Evolutionary conservation across 2,329 filamentous ascomycete genomes (phyloP), one percentile per base, ranked within the genome.

Genomic region (Scedosporium apiospermum): DNA sequence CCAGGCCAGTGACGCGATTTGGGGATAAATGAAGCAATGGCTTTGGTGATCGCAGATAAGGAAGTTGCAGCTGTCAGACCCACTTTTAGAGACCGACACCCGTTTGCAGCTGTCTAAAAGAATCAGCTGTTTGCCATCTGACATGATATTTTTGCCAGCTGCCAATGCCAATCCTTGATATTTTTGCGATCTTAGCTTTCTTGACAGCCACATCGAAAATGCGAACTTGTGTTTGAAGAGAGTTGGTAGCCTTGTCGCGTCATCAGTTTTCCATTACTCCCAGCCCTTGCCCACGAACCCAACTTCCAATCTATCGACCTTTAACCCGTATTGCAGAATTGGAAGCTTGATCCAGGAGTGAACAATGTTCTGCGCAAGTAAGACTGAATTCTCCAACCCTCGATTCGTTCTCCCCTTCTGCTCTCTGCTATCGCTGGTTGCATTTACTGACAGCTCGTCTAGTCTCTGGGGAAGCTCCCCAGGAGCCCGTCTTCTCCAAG

Each of bases 381-480:
- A 70, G 75, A 70, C 63, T 7, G 12, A 34, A 12, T 27, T 18
- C 57, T 26, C 16, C 4, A 63, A 10, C 6, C 27, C 3, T 38
- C 23, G 4, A 18, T 4, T 18, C 6, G n/a, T 16, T 18, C 42
- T 23, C 46, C n/a, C 9, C 14, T 34, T 18, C 34, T 18, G 46
- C 14, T 16, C 10, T 53, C 34, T 18, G 46, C 14, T 16, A 10
- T 53, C n/a, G 23, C 30, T 41, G 30, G 6, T 21, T 30, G 26
- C 23, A 23, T 41, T 46, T 21, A 10, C 44, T 44, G n/a, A 49
- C 46, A 44, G 34, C 58, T 60, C 49, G 26, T 65, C 62, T 71
- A 96, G 93, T 99, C 76, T 99, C 95, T 66, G 95, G 95, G 78
- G 93, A 97, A 84, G 88, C 91, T 78, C 93, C 95, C 67, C 90